Evolutionary conservation across 805 yeast genomes (phyloP), one percentile per base, ranked within the genome.

Genomic region (Sugiyamaella smithiae): DNA sequence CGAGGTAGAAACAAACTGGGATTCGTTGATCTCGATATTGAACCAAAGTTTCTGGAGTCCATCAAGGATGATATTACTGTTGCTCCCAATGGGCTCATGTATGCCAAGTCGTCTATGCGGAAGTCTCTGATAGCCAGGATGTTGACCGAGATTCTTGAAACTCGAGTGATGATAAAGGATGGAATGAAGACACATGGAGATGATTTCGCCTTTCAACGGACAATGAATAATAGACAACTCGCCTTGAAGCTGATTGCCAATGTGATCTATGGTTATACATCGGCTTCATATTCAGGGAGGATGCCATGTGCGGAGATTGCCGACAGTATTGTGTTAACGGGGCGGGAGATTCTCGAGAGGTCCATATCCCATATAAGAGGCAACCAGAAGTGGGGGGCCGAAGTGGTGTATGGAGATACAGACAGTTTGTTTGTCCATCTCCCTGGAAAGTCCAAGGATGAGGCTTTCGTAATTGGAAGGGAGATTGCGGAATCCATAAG

Each of bases 281-380:
- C 97, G 0, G 99, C 99, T 0, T 81, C 96, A 0, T 93, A 85
- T 61, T 88, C 96, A 6, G 99, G 99, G 0, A 71, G 99, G 54
- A 93, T 93, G 99, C 98, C 99, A 0, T 87, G 93, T 58, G 82
- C 96, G 0, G 98, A 90, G 62, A 75, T 93, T 25, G 96, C 99
- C 0, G 99, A 93, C 67, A 85, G 95, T 9, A 88, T 93, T 63
- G 99, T 93, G 0, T 81, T 89, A 19, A 82, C 93, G 0, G 99
- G 93, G 0, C 71, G 98, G 46, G 97, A 91, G 65, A 84, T 88
- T 0, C 68, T 93, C 43, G 82, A 81, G 46, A 73, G 74, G 45
- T 84, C 97, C 0, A 82, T 88, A 23, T 75, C 75, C 1, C 60
- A 75, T 43, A 90, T 93, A 45, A 95, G 89, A 51, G 51, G 53